Percentiles rank a stretch among this genome's conserved stretches.
phyloP scores from a whole-genome alignment of 495 filamentous ascomycete species.

The Lasiosphaeria hispida region DNA sequence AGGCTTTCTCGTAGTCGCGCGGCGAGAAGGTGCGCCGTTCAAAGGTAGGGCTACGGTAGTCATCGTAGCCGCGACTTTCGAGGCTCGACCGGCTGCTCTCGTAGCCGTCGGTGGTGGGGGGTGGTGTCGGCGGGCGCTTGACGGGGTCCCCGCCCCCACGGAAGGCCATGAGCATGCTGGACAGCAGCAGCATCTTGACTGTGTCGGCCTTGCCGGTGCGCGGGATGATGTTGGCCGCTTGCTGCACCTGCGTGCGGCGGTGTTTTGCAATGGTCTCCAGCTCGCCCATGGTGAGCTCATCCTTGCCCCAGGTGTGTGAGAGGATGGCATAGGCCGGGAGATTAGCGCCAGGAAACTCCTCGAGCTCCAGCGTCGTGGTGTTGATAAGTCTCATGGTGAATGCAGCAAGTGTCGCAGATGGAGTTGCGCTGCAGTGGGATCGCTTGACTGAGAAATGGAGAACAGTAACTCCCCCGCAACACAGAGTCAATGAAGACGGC shows the following conservation, averaged over 20 bases:
- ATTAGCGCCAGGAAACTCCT: slow-evolving; percentile 30
- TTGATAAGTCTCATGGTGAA: slow-evolving; percentile 41
- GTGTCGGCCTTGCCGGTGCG: slow-evolving; percentile 19
- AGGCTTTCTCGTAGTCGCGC: no score
- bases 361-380: slow-evolving; percentile 31
- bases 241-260: slow-evolving; percentile 12
- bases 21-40: no score
- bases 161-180: slow-evolving; percentile 28
- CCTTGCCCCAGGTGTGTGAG: slow-evolving; percentile 43
- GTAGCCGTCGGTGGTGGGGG: slow-evolving; percentile 14
- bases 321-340: slow-evolving; percentile 43
- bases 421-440: no score
- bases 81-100: neutral
- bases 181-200: slow-evolving; percentile 26
- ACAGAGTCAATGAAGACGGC: no score
- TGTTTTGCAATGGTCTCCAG: slow-evolving; percentile 20
- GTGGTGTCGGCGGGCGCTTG: neutral
- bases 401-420: neutral
- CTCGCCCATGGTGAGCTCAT: slow-evolving; percentile 35
- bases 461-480: no score
- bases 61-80: no score
- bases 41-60: no score
- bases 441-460: neutral
- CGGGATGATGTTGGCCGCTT: slow-evolving; percentile 4
- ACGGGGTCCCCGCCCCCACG: slow-evolving; percentile 12